Conservation (phyloP, 805 yeast genomes). For the Saccharomycopsis amapae region DNA sequence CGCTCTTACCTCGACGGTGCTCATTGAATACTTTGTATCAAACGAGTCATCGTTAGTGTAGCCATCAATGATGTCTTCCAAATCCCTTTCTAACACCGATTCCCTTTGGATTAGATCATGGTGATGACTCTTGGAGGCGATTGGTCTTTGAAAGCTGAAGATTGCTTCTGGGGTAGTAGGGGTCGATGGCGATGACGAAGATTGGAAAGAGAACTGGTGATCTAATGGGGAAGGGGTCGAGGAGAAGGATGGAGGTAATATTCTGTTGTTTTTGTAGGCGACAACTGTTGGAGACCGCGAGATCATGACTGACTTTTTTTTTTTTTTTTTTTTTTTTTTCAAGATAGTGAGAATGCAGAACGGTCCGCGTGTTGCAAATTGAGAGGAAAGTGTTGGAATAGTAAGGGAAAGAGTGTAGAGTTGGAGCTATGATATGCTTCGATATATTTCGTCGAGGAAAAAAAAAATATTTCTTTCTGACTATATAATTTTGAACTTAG, state of each 20-base stretch:
- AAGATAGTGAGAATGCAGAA: not conserved
- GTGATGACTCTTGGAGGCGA: slow-evolving; percentile 1
- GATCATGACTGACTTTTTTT: not conserved
- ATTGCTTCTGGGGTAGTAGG: slow-evolving; percentile 1
- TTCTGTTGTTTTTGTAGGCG: not conserved
- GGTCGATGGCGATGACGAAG: not conserved
- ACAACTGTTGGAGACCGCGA: not conserved
- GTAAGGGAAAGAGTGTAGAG: too few species aligned
- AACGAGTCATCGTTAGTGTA: not conserved
- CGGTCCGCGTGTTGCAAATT: not conserved
- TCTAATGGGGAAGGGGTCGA: not conserved
- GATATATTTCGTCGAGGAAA: too few species aligned
- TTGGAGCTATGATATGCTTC: too few species aligned
- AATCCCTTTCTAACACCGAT: slow-evolving; percentile 10
- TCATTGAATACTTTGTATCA: not conserved
- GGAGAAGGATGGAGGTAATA: not conserved
- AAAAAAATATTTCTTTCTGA: too few species aligned
- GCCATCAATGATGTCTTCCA: slow-evolving; percentile 9
- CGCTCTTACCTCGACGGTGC: not conserved
- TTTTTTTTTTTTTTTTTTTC: not conserved
- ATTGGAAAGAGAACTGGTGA: slow-evolving; percentile 1
- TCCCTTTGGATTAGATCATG: slow-evolving; percentile 3
- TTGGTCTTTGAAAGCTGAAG: slow-evolving; percentile 4
- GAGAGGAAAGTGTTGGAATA: too few species aligned
- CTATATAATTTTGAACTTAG: too few species aligned